phyloP scores from a whole-genome alignment of 2,329 filamentous ascomycete species.

The Verticillium nonalfalfae region DNA sequence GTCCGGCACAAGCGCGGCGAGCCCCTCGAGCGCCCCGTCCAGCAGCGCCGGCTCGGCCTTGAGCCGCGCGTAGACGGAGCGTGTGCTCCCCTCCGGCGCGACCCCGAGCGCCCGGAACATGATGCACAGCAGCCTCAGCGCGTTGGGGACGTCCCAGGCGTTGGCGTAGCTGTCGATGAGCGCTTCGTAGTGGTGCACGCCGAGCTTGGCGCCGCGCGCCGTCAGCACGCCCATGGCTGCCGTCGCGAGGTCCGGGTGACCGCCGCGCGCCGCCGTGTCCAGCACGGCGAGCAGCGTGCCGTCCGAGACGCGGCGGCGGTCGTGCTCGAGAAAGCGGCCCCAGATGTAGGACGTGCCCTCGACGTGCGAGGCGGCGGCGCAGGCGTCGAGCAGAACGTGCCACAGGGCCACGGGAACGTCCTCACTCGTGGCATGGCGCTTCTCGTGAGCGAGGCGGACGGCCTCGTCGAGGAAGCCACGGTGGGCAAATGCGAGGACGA shows the following conservation, averaged over 20 bases:
- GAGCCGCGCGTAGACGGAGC: slow-evolving; percentile 54
- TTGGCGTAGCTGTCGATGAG: slow-evolving; percentile 65
- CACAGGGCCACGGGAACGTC: slow-evolving; percentile 44
- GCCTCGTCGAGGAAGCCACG: slow-evolving; percentile 73
- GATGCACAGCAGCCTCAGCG: slow-evolving; percentile 64
- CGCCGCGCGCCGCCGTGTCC: slow-evolving; percentile 61
- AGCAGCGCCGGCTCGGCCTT: slow-evolving; percentile 36
- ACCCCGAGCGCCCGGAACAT: slow-evolving; percentile 61
- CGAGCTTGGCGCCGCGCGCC: slow-evolving; percentile 49
- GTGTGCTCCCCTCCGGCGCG: slow-evolving; percentile 53
- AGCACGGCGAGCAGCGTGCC: slow-evolving; percentile 64
- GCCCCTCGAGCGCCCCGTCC: slow-evolving; percentile 44
- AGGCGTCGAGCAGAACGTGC: slow-evolving; percentile 69
- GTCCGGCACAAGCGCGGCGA: slow-evolving; percentile 43
- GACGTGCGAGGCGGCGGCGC: slow-evolving; percentile 57
- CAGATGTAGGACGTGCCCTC: slow-evolving; percentile 65
- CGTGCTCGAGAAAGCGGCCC: slow-evolving; percentile 36
- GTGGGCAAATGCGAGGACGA: slow-evolving; percentile 67
- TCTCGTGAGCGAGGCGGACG: slow-evolving; percentile 57
- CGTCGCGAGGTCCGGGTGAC: slow-evolving; percentile 62
- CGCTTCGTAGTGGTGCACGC: slow-evolving; percentile 70
- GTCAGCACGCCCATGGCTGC: slow-evolving; percentile 63
- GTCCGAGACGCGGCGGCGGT: slow-evolving; percentile 57
- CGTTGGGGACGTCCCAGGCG: slow-evolving; percentile 53
- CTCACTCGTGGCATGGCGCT: slow-evolving; percentile 32